phyloP scores from a whole-genome alignment of 176 grass and related monocot species.

The Lolium multiflorum region DNA sequence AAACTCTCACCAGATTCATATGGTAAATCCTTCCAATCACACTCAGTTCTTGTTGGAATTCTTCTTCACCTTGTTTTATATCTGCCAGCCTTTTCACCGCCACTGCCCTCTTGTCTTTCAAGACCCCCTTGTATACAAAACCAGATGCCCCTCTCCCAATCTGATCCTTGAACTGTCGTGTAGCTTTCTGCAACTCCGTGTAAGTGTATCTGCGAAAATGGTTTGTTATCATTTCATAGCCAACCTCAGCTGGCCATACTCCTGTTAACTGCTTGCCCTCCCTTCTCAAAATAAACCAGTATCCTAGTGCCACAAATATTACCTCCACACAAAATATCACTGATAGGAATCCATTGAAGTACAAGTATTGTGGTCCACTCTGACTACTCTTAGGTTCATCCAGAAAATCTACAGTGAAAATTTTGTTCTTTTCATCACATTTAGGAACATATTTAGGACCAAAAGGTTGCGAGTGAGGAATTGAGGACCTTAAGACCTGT shows the following conservation, averaged over 20 bases:
- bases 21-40: constrained; percentile 53
- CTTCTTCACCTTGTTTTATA: constrained; percentile 32
- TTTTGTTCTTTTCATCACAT: neutral
- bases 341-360: constrained; percentile 52
- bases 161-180: constrained; percentile 37
- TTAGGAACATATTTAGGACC: neutral
- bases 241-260: constrained; percentile 42
- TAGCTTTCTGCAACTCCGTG: constrained; percentile 39
- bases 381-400: neutral
- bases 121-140: constrained; percentile 30
- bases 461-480: constrained; percentile 39
- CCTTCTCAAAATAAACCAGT: constrained; percentile 43
- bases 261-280: constrained; percentile 30
- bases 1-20: constrained; percentile 51
- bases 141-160: constrained; percentile 41
- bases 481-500: neutral
- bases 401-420: neutral
- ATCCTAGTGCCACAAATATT: constrained; percentile 26
- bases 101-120: constrained; percentile 42
- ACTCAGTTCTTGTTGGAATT: constrained; percentile 46
- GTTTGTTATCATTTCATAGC: constrained; percentile 44
- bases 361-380: neutral
- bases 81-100: constrained; percentile 40
- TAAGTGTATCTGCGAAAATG: constrained; percentile 48
- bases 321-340: constrained; percentile 47